Evolutionary conservation across 805 yeast species (phyloP), one percentile per base, ranked within the genome.

Genomic region (Ascoidea rubescens): DNA sequence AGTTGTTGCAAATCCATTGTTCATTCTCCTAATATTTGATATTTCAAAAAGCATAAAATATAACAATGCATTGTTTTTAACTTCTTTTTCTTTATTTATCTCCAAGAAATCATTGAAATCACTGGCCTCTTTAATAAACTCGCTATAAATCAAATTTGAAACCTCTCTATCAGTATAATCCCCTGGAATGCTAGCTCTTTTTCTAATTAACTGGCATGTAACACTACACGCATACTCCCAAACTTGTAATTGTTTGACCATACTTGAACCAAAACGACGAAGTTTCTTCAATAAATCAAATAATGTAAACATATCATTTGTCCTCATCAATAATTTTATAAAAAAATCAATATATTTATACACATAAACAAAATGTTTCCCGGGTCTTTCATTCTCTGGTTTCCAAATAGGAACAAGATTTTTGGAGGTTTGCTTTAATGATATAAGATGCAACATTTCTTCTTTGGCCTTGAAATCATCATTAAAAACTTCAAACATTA

Each of bases 351-450:
- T 76, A 61, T 93, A 91, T 51, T 80, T 78, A 56, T 72, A 75
- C 37, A 84, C 82, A 65, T 84, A 88, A 8, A 79, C 79, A 63
- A 89, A 91, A 65, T 91, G 96, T 58, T 86, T 87, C 0, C 99
- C 99, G 0, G 97, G 93, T 21, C 95, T 68, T 64, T 95, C 99
- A 59, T 73, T 65, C 49, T 89, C 96, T 0, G 97, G 95, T 59
- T 88, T 88, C 98, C 99, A 93, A 53, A 93, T 86, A 57, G 79
- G 84, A 1, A 90, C 79, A 45, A 93, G 72, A 8, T 83, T 79
- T 60, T 88, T 85, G 47, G 80, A 78, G 2, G 78, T 73, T 0
- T 88, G 72, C 57, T 81, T 86, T 49, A 87, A 64, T 5, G 85
- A 73, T 51, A 90, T 76, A 16, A 88, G 68, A 0, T 71, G 62